Percentiles rank a stretch among this genome's conserved stretches.
Evolutionary conservation across 345 rosid genomes (phyloP).

Genomic region (Gossypium herbaceum): DNA sequence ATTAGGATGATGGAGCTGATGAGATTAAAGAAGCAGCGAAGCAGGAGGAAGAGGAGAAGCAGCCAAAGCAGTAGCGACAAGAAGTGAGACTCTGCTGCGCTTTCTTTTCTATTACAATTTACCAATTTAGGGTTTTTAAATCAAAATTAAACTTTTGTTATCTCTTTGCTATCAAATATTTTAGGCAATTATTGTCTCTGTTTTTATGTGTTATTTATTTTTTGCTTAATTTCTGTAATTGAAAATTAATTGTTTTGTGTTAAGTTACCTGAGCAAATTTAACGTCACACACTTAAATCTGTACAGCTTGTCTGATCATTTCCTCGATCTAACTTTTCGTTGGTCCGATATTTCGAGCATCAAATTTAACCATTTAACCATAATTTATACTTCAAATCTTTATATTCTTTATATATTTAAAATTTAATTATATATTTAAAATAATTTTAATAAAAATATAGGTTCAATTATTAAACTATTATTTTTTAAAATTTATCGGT

Average conservation of each 20-base stretch:
- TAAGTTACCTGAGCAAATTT: no score
- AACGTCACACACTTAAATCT: no score
- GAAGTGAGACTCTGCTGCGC: not conserved
- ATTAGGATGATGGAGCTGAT: constrained; percentile 79
- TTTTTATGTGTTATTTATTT: not conserved
- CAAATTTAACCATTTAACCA: no score
- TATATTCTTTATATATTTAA: no score
- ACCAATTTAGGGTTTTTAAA: not conserved
- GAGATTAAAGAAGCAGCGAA: constrained; percentile 84
- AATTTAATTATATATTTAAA: no score
- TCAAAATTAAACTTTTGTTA: not conserved
- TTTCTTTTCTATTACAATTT: not conserved
- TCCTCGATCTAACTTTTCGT: not conserved
- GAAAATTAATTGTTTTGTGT: not conserved
- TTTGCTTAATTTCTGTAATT: not conserved
- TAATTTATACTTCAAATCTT: no score
- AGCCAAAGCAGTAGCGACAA: not conserved
- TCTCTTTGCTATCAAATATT: not conserved
- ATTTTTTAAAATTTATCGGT: no score
- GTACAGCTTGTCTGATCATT: no score
- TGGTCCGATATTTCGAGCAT: no score
- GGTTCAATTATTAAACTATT: no score
- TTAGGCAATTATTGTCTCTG: not conserved
- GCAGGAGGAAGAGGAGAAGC: constrained; percentile 45
- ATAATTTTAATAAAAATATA: no score